Percentiles rank a stretch among this genome's conserved stretches.
phyloP scores from a whole-genome alignment of 208 protist genomes.

The Wallacemonas sp. region DNA sequence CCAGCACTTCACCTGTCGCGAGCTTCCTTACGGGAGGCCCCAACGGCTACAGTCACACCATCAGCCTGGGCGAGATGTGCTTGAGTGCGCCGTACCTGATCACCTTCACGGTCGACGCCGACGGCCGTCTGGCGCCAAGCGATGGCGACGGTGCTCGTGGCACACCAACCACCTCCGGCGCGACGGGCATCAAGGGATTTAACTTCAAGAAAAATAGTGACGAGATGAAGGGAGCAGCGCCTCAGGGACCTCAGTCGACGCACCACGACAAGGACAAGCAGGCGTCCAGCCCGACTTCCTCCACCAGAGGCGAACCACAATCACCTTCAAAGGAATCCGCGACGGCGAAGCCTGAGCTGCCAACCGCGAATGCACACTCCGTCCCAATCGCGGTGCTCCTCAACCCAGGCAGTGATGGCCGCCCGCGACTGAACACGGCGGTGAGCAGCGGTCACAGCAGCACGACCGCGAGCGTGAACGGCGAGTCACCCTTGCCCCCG shows the following conservation, averaged over 20 bases:
- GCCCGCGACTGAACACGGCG: not conserved
- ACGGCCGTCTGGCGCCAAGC: slow-evolving; percentile 14
- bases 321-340: too few species aligned
- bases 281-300: not conserved
- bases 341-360: too few species aligned
- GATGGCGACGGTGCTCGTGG: not conserved
- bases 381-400: not conserved
- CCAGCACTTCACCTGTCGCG: not conserved
- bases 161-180: not conserved
- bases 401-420: not conserved
- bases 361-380: too few species aligned
- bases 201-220: slow-evolving; percentile 18
- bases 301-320: too few species aligned
- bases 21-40: slow-evolving; percentile 5
- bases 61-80: slow-evolving; percentile 6
- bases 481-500: not conserved
- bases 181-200: slow-evolving; percentile 13
- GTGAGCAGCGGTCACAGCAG: not conserved
- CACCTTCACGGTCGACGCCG: slow-evolving; percentile 14
- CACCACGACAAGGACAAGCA: too few species aligned
- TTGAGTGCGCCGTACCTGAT: slow-evolving; percentile 15
- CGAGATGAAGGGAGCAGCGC: too few species aligned
- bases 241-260: too few species aligned
- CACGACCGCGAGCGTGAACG: not conserved
- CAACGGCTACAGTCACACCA: not conserved